phyloP scores from a whole-genome alignment of 352 stramenopile species.

The Pythium utonaiense region DNA sequence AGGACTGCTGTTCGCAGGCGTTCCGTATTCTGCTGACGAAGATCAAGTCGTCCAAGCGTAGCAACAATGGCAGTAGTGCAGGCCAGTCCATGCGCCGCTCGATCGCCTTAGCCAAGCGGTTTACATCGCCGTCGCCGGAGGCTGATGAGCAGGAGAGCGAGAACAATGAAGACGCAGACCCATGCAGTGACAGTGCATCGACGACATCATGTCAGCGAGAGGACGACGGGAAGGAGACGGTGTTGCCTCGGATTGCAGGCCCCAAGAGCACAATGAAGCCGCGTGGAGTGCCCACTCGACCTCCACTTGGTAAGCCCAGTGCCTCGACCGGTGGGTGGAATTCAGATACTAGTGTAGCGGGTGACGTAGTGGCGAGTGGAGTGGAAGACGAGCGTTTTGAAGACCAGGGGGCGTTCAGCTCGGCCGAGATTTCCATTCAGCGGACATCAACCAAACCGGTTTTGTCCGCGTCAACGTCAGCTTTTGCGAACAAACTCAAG shows the following conservation, averaged over 20 bases:
- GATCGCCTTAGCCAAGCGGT: constrained; percentile 12
- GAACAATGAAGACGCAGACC: constrained; percentile 11
- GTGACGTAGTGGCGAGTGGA: neutral
- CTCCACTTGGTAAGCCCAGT: neutral
- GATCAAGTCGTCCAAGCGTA: constrained; percentile 43
- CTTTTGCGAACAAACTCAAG: constrained; percentile 38
- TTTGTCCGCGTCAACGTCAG: constrained; percentile 12
- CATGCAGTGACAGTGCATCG: neutral
- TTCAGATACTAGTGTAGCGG: constrained; percentile 12
- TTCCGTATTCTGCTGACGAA: constrained; percentile 55
- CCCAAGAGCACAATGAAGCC: constrained; percentile 1
- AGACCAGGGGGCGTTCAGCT: neutral
- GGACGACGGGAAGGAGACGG: neutral
- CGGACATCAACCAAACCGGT: constrained; percentile 21
- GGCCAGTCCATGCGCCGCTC: constrained; percentile 3
- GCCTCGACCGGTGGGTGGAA: constrained; percentile 13
- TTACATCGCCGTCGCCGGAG: constrained; percentile 1
- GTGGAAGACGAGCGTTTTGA: constrained; percentile 8
- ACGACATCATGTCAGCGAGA: neutral
- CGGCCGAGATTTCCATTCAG: constrained; percentile 31
- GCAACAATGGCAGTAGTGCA: constrained; percentile 7
- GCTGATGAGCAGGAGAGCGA: constrained; percentile 12
- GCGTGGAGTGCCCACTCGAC: neutral
- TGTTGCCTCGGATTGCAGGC: constrained; percentile 10
- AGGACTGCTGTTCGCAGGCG: constrained; percentile 55